Base-by-base conservation (phyloP, 108 stramenopile genomes). In the Skeletonema grethae region DNA sequence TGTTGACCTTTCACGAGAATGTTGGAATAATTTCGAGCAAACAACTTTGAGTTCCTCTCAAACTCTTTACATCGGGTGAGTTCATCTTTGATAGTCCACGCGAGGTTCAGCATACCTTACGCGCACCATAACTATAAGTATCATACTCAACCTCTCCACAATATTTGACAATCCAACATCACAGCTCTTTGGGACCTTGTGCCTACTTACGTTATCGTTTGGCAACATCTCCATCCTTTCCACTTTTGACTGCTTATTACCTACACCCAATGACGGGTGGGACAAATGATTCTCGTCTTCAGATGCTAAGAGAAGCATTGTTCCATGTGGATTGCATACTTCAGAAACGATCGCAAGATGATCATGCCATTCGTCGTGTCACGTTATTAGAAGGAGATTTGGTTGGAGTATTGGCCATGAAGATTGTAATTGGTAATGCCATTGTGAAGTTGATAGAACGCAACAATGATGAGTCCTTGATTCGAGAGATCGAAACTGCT, bases 181-280 rank as follows among this genome's bases (percentile, higher is more conserved):
- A 60, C 46, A 70, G 82, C 57, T 53, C 55, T 4, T 43, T 83
- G 10, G 82, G 82, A 36, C 76, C 72, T 0, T 72, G 70, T 30
- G 64, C 55, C 24, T 83, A 69, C 30, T 28, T 83, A n/a, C 80
- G 80, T 15, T 59, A 74, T 29, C 61, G 35, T 29, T 32, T 81
- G 15, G 73, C 69, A 29, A 69, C 68, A 8, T 69, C 68, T n/a
- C 55, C 55, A 35, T 59, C 32, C 29, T 69, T 69, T 28, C 15
- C 28, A 13, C 16, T 39, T 5, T 18, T 66, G 25, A 29, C 50
- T 22, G 5, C 7, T 7, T 53, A 22, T 53, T 22, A 53, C 20
- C 8, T 22, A 22, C 20, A 53, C 6, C 5, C 59, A 66, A n/a
- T 1, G 25, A 55, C 4, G n/a, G 20, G 38, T 41, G 18, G n/a